phyloP scores from a whole-genome alignment of 495 filamentous ascomycete genomes.

The Jackrogersella multiformis region DNA sequence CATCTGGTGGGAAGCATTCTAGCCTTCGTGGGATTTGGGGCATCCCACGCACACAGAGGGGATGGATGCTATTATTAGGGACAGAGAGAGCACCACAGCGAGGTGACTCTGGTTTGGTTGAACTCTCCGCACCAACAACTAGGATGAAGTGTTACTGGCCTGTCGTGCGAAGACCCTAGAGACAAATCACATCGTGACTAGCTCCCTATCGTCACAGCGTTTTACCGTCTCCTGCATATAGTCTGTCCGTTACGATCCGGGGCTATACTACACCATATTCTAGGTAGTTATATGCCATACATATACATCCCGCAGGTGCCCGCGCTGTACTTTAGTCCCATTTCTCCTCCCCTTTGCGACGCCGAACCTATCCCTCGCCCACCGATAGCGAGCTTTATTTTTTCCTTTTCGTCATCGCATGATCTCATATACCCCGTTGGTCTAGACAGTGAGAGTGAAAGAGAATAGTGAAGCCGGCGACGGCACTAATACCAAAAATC shows the following conservation, averaged over 20 bases:
- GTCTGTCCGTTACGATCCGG: constrained; percentile 32
- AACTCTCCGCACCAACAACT: constrained; percentile 28
- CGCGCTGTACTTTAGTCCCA: constrained; percentile 45
- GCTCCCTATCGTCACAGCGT: constrained; percentile 43
- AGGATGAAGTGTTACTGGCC: constrained; percentile 33
- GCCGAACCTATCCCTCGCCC: constrained; percentile 40
- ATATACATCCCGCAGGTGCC: constrained; percentile 56
- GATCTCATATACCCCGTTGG: constrained; percentile 41
- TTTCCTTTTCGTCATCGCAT: constrained; percentile 50
- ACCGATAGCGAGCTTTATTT: constrained; percentile 41
- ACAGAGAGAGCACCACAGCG: not conserved
- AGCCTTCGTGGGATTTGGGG: constrained; percentile 40
- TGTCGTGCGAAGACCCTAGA: constrained; percentile 41
- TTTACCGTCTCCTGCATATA: constrained; percentile 39
- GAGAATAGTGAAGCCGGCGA: constrained; percentile 48
- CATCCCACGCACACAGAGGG: constrained; percentile 37
- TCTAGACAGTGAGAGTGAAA: constrained; percentile 38
- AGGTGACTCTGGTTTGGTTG: constrained; percentile 25
- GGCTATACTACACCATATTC: constrained; percentile 28
- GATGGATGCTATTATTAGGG: constrained; percentile 54
- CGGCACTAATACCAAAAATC: constrained; percentile 48
- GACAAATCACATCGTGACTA: constrained; percentile 47
- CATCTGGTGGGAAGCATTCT: constrained; percentile 35
- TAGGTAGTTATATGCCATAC: constrained; percentile 46
- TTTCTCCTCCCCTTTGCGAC: constrained; percentile 47